Base-by-base conservation (phyloP, 768 basidiomycete species). In the Trametes cinnabarina region DNA sequence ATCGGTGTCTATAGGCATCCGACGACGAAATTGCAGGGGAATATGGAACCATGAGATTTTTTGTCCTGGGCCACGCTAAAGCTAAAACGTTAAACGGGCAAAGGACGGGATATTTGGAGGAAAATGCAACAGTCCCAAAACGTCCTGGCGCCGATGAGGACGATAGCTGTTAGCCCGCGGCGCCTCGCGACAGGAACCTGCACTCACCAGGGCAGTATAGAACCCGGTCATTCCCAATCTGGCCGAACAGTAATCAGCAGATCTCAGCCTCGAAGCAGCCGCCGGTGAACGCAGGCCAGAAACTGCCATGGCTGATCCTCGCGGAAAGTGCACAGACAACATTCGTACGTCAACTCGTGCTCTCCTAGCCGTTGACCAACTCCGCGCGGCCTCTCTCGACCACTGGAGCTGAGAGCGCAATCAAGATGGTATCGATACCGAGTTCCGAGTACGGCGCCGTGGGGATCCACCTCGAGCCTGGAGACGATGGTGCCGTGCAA, bases 31-130 rank as follows among this genome's bases (percentile, higher is more conserved):
- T 43, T 49, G 50, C 40, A 17, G 25, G 41, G 52, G 35, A 47
- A 53, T n/a, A n/a, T 57, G 47, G 47, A 43, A 58, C 25, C 58
- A 58, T 17, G n/a, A 47, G 52, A 65, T 68, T 39, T 39, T 39
- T 10, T 61, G 51, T 55, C 60, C 60, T 55, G 60, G 52, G 60
- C 60, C 60, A 69, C 63, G 57, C 65, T 63, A 68, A 69, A 69
- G 68, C 67, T 69, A 69, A 69, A 69, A 69, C 64, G 66, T 66
- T 69, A 68, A 69, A 64, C 66, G 55, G 49, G 30, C 48, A 47
- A 26, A 55, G 48, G 14, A 47, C 39, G 11, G 37, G 47, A 15
- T 28, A 20, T 44, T 54, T 51, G 22, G 41, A 28, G 19, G 48
- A 22, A 55, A 51, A 37, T 34, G 42, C 51, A 42, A 44, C 19